Evolutionary conservation across 495 filamentous ascomycete genomes (phyloP).

Genomic region (Trichoderma orchidacearum): DNA sequence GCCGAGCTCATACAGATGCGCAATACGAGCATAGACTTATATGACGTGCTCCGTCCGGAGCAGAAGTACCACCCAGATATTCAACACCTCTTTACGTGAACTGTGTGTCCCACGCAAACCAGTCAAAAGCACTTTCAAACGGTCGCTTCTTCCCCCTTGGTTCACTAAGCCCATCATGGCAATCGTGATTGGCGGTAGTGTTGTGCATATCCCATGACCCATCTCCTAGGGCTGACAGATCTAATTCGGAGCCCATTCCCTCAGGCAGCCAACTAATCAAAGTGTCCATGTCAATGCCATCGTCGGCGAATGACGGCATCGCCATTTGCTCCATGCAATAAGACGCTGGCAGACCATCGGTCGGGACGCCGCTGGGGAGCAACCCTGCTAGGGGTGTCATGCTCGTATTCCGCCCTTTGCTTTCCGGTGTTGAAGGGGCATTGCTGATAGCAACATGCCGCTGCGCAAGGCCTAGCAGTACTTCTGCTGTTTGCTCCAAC

Average conservation of each 20-base stretch:
- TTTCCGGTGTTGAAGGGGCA: too few relatives aligned
- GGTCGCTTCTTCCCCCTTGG: not conserved
- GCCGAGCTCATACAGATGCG: too few relatives aligned
- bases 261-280: not conserved
- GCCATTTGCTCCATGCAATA: not conserved
- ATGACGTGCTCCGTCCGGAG: too few relatives aligned
- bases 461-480: too few relatives aligned
- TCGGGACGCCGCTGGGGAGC: not conserved
- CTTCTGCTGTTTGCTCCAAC: too few relatives aligned
- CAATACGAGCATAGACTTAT: too few relatives aligned
- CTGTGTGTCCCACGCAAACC: too few relatives aligned
- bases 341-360: not conserved
- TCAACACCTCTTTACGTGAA: too few relatives aligned
- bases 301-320: not conserved
- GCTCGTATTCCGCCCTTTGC: too few relatives aligned
- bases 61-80: too few relatives aligned
- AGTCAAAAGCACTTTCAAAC: not conserved
- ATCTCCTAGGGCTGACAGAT: not conserved
- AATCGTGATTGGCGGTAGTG: not conserved
- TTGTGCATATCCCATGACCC: not conserved
- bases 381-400: not conserved
- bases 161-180: not conserved
- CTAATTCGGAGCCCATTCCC: not conserved
- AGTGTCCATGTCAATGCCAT: not conserved
- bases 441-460: too few relatives aligned